A percentile compares a stretch with the other conserved stretches of the same genome.
phyloP scores from a whole-genome alignment of 495 filamentous ascomycete genomes.

The Glonium stellatum region DNA sequence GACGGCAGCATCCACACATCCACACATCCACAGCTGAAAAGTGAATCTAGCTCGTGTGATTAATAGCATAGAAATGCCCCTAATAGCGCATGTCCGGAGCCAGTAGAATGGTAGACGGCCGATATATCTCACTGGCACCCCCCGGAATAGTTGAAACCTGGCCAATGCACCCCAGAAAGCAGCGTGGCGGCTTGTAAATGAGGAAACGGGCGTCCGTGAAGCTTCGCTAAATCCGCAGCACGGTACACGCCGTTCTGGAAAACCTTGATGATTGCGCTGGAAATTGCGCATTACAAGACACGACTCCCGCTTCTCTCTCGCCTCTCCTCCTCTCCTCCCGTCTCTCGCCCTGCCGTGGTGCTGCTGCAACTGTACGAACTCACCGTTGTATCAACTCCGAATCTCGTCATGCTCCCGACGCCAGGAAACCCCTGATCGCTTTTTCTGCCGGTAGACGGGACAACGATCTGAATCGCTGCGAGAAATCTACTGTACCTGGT shows the following conservation, averaged over 20 bases:
- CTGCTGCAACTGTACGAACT: background rate
- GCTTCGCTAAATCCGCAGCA: too few species aligned
- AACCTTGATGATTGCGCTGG: constrained; percentile 2
- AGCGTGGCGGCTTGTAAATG: too few species aligned
- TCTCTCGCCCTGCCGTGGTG: background rate
- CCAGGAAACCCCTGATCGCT: background rate
- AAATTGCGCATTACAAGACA: background rate
- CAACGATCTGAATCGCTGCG: background rate
- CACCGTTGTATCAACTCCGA: background rate
- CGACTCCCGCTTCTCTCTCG: background rate
- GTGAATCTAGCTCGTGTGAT: too few species aligned
- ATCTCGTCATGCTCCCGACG: background rate
- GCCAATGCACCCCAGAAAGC: too few species aligned
- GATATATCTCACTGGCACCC: too few species aligned
- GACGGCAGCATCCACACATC: too few species aligned
- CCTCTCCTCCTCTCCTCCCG: background rate
- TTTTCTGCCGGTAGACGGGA: background rate
- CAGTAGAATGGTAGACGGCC: too few species aligned
- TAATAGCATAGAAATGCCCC: too few species aligned
- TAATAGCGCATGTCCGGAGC: too few species aligned
- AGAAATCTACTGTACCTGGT: background rate
- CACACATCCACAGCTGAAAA: too few species aligned
- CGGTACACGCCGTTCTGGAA: background rate
- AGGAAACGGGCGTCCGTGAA: too few species aligned
- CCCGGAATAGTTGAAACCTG: too few species aligned